Evolutionary conservation across 2,329 filamentous ascomycete genomes (phyloP).

Genomic region (Dactylonectria estremocensis): DNA sequence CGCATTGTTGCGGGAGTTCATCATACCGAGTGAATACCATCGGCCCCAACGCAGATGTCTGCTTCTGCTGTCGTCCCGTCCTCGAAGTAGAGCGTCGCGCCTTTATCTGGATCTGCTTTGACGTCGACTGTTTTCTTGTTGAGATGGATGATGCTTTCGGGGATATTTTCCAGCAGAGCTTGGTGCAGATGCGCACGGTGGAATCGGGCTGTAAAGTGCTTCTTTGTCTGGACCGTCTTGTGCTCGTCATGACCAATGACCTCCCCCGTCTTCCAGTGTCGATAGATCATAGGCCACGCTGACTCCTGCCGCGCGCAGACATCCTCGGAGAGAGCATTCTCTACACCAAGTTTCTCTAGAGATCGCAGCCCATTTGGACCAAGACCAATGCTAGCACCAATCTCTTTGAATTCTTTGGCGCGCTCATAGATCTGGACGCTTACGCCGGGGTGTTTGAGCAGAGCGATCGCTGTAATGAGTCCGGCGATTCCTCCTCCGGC

Average conservation of each 20-base stretch:
- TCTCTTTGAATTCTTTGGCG: constrained; percentile 61
- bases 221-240: constrained; percentile 61
- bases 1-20: neutral
- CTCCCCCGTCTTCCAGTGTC: constrained; percentile 50
- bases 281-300: constrained; percentile 61
- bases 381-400: constrained; percentile 64
- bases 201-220: constrained; percentile 61
- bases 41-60: constrained; percentile 66
- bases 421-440: constrained; percentile 66
- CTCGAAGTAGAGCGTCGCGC: constrained; percentile 59
- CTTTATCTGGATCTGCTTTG: constrained; percentile 44
- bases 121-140: constrained; percentile 59
- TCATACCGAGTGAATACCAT: constrained; percentile 65
- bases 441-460: constrained; percentile 58
- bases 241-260: constrained; percentile 39
- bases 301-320: constrained; percentile 59
- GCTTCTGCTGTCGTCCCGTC: constrained; percentile 61
- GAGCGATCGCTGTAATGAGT: constrained; percentile 62
- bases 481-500: constrained; percentile 67
- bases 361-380: constrained; percentile 69
- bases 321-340: constrained; percentile 60
- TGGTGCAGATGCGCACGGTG: constrained; percentile 65
- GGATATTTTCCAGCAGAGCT: constrained; percentile 62
- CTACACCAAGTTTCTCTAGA: constrained; percentile 64
- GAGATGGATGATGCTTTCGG: constrained; percentile 58